A percentile compares a stretch with the other conserved stretches of the same genome.
Evolutionary conservation across 306 rosid genomes (phyloP).

Genomic region (Cucumis cinereus): DNA sequence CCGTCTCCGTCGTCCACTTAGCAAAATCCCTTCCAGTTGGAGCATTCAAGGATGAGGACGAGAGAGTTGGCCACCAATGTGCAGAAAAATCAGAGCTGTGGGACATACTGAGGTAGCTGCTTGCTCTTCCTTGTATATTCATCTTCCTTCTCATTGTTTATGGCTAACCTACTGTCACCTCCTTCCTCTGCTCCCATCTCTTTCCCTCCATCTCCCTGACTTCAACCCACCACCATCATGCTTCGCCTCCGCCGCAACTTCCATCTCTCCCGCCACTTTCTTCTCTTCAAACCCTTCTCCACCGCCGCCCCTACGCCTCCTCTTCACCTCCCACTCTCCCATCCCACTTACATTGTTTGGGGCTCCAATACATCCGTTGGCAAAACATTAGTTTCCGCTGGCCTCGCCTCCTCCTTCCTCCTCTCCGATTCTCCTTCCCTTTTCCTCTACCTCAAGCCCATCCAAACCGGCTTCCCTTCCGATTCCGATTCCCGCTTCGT

Average conservation of each 20-base stretch:
- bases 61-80: too few relatives aligned
- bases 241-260: constrained; percentile 14
- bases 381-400: constrained; percentile 88
- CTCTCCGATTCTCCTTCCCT: constrained; percentile 22
- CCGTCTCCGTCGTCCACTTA: too few relatives aligned
- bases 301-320: constrained; percentile 8
- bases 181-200: not conserved
- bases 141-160: too few relatives aligned
- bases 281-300: constrained; percentile 13
- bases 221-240: constrained; percentile 2
- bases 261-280: constrained; percentile 13
- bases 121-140: too few relatives aligned
- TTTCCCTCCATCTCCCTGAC: not conserved
- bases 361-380: constrained; percentile 87
- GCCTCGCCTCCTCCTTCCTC: constrained; percentile 57
- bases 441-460: constrained; percentile 75
- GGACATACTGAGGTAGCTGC: too few relatives aligned
- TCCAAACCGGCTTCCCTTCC: constrained; percentile 79
- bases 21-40: too few relatives aligned
- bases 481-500: constrained; percentile 85
- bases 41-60: too few relatives aligned
- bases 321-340: constrained; percentile 42
- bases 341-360: constrained; percentile 75
- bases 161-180: not conserved
- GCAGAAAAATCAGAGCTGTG: too few relatives aligned